A percentile compares a stretch with the other conserved stretches of the same genome.
These are phyloP conservation scores for Zoysia matrella DNA, from an alignment of 202 grass and related monocot genomes.

Conservation along the genomic window DNA sequence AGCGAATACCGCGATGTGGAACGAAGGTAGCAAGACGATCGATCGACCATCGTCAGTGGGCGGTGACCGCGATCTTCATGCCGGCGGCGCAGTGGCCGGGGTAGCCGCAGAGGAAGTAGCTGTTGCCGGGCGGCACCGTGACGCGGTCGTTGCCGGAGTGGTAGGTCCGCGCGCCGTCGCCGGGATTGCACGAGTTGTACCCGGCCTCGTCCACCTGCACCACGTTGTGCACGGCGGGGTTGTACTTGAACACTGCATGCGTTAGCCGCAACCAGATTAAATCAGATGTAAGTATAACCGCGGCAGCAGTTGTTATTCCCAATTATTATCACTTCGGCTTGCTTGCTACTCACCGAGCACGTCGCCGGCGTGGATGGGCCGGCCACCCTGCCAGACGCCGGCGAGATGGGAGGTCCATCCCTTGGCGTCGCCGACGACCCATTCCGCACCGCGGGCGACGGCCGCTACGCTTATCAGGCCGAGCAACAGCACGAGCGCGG, in stretches of 20 bases:
- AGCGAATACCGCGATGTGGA: too few species aligned
- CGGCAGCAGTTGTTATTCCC: not conserved
- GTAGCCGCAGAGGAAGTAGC: slow-evolving; percentile 47
- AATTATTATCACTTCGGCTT: not conserved
- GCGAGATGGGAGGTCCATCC: too few species aligned
- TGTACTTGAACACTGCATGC: not conserved
- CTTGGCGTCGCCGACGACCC: too few species aligned
- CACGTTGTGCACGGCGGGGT: not conserved
- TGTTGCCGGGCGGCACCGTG: not conserved
- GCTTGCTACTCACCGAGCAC: not conserved
- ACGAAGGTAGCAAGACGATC: too few species aligned
- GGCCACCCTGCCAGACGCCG: too few species aligned
- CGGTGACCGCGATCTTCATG: slow-evolving; percentile 42
- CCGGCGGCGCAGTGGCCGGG: slow-evolving; percentile 24
- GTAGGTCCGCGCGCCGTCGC: not conserved
- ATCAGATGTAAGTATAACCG: not conserved
- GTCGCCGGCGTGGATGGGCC: too few species aligned
- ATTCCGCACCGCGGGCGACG: too few species aligned
- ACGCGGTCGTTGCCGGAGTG: slow-evolving; percentile 39
- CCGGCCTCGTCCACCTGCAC: slow-evolving; percentile 25
- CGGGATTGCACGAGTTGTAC: not conserved
- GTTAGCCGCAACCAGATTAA: not conserved
- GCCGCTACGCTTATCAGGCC: too few species aligned
- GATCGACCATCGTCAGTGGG: not conserved
- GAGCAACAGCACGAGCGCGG: too few species aligned